Evolutionary conservation across 352 stramenopile species (phyloP), one percentile per base, ranked within the genome.

Genomic region (Peronospora belbahrii): DNA sequence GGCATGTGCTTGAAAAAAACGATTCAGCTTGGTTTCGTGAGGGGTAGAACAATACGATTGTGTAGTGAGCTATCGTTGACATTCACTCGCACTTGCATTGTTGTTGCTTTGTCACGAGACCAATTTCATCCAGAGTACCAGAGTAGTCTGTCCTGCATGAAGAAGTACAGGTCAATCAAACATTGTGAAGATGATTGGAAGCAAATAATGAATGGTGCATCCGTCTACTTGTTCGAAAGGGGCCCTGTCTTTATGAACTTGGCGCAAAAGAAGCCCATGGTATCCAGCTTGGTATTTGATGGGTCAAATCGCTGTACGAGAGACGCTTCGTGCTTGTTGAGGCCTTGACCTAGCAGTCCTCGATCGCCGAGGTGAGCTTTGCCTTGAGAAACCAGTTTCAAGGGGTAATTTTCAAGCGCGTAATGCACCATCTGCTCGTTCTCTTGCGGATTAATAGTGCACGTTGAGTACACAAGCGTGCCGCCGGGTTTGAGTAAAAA

Each of bases 241-340:
- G 75, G 79, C 5, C 59, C 56, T 6, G 78, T 87, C 47, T 97
- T 97, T 22, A 74, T 62, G 50, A 97, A 96, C 54, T 96, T 94
- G 48, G 87, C 88, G 45, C 93, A 83, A 55, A 97, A 97, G 67
- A 97, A 97, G 44, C 90, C 90, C 76, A 97, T 97, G 8, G 85
- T 95, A 51, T 97, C 87, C 0, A 85, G 56, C 33, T 68, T 42
- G 2, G 54, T 22, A 43, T 94, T 77, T 7, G 71, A 71, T 8
- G 88, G 84, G 52, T 97, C 88, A 49, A 97, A 97, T 28, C 88
- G 78, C 56, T 92, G 69, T 2, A 96, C 84, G 6, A 86, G 72
- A 0, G 68, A 48, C 2, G 78, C 65, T 65, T 97, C 64, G 3
- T 83, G 44, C 5, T 81, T 59, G 13, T 42, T 80, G 18, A 97